Conservation (phyloP, 1,284 basidiomycete species). For the Cutaneotrichosporon cutaneum region DNA sequence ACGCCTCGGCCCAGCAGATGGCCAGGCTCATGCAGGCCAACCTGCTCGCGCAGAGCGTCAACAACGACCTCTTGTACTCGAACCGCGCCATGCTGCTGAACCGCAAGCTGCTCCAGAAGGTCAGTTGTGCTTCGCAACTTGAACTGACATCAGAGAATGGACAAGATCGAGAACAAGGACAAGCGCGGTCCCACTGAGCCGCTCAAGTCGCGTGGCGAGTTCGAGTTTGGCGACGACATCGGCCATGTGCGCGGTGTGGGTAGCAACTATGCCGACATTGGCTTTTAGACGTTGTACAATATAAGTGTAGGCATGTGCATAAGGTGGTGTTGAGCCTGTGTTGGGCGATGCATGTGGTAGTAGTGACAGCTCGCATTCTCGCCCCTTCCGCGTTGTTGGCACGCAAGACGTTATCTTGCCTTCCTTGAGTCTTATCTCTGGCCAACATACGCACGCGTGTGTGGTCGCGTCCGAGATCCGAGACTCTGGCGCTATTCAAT, state of each 20-base stretch:
- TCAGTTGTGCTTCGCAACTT: slow-evolving; percentile 17
- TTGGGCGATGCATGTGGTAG: background rate
- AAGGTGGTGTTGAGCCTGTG: background rate
- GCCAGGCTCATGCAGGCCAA: slow-evolving; percentile 24
- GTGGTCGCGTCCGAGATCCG: too few species aligned
- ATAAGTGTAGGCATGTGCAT: slow-evolving; percentile 11
- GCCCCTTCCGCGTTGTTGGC: too few species aligned
- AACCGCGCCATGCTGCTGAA: slow-evolving; percentile 30
- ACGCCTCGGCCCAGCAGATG: slow-evolving; percentile 23
- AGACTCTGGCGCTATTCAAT: too few species aligned
- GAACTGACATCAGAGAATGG: slow-evolving; percentile 16
- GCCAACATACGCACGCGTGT: too few species aligned
- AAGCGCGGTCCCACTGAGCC: slow-evolving; percentile 10
- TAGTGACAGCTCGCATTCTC: background rate
- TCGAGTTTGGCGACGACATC: slow-evolving; percentile 11
- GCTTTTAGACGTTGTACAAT: slow-evolving; percentile 20
- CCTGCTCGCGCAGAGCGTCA: slow-evolving; percentile 23
- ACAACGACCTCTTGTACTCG: slow-evolving; percentile 30
- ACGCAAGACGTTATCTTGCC: too few species aligned
- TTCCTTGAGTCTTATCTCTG: too few species aligned
- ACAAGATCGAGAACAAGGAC: slow-evolving; percentile 14
- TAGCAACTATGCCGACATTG: slow-evolving; percentile 23
- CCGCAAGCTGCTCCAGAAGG: slow-evolving; percentile 40
- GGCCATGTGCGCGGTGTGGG: slow-evolving; percentile 23
- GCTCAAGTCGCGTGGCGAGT: slow-evolving; percentile 7